Conservation (phyloP, 768 basidiomycete species). For the Auriscalpium orientale region DNA sequence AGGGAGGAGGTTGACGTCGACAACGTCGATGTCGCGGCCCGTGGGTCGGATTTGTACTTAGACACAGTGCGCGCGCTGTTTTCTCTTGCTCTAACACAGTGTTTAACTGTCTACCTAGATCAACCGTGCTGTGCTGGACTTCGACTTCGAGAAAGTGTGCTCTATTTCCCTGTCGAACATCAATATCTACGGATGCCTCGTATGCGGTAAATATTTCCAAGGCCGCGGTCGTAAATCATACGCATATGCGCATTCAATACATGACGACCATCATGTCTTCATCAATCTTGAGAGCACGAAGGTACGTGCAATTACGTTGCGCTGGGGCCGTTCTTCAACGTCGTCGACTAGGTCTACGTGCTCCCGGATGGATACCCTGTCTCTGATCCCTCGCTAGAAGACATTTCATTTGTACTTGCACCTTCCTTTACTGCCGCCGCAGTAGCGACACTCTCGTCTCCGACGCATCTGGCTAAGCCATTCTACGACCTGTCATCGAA, state of each 20-base stretch:
- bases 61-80: slow-evolving; percentile 65
- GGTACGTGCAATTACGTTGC: slow-evolving; percentile 37
- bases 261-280: slow-evolving; percentile 98
- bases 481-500: slow-evolving; percentile 81
- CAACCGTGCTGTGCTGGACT: slow-evolving; percentile 84
- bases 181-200: slow-evolving; percentile 95
- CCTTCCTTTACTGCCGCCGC: slow-evolving; percentile 73
- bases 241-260: slow-evolving; percentile 95
- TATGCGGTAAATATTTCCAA: slow-evolving; percentile 98
- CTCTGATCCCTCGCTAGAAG: slow-evolving; percentile 92
- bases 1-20: slow-evolving; percentile 15
- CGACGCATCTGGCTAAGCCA: slow-evolving; percentile 55
- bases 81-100: slow-evolving; percentile 5
- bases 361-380: slow-evolving; percentile 96
- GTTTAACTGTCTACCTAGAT: slow-evolving; percentile 44
- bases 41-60: slow-evolving; percentile 82
- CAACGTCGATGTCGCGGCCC: slow-evolving; percentile 22
- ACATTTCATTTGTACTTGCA: slow-evolving; percentile 84
- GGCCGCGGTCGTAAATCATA: slow-evolving; percentile 90
- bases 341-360: slow-evolving; percentile 74
- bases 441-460: slow-evolving; percentile 47
- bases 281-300: slow-evolving; percentile 92
- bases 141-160: slow-evolving; percentile 99
- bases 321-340: not conserved
- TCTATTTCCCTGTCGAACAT: slow-evolving; percentile 94